phyloP scores from a whole-genome alignment of 2,329 filamentous ascomycete species.

The Kalmusia sp. region DNA sequence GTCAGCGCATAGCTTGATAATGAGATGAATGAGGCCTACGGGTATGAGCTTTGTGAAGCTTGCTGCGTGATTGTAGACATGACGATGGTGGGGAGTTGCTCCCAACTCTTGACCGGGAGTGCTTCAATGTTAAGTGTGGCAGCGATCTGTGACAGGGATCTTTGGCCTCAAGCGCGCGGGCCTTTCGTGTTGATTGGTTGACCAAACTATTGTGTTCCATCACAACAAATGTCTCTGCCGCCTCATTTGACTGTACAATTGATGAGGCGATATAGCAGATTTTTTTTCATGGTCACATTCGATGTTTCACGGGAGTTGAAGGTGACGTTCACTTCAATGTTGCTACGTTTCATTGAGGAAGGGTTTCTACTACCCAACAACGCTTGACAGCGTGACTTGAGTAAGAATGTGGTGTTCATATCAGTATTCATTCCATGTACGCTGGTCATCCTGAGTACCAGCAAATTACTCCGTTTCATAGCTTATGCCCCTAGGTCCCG shows the following conservation, averaged over 20 bases:
- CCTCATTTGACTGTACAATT: no score
- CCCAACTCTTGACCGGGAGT: neutral
- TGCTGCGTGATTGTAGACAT: constrained; percentile 88
- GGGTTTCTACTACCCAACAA: no score
- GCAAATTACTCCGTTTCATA: constrained; percentile 12
- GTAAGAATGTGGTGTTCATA: constrained; percentile 9
- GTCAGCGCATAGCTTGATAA: constrained; percentile 12
- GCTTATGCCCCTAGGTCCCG: constrained; percentile 18
- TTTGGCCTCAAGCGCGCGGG: constrained; percentile 8
- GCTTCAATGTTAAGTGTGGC: constrained; percentile 10
- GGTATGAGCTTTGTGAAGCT: constrained; percentile 77
- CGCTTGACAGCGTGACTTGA: no score
- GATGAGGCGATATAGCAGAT: no score
- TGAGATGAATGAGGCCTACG: constrained; percentile 51
- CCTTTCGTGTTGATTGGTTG: constrained; percentile 3
- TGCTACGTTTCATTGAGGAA: no score
- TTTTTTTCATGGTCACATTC: no score
- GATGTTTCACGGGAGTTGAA: no score
- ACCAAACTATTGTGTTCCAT: neutral
- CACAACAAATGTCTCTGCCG: no score
- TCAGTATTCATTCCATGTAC: constrained; percentile 32
- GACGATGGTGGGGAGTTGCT: constrained; percentile 7
- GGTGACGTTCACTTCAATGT: no score
- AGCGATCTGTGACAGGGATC: constrained; percentile 20
- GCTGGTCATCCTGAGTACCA: constrained; percentile 23